Conservation (phyloP, 148 eudicot genomes). For the Euryodendron excelsum region DNA sequence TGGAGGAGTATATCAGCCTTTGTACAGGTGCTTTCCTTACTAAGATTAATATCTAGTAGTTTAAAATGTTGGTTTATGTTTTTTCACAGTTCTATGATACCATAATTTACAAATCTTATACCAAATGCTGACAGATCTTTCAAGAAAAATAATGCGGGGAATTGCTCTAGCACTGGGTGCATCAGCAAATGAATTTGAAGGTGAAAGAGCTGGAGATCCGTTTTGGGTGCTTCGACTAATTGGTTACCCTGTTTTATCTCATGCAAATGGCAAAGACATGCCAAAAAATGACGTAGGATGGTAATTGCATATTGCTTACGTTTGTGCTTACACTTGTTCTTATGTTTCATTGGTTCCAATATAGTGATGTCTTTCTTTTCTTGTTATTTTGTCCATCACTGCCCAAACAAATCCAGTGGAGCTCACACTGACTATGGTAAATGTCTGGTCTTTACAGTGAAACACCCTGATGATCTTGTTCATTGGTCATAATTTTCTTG, state of each 20-base stretch:
- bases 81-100: neutral
- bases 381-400: constrained; percentile 19
- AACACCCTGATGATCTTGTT: constrained; percentile 9
- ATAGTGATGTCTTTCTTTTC: neutral
- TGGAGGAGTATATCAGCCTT: constrained; percentile 68
- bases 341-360: constrained; percentile 14
- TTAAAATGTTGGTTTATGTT: neutral
- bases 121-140: constrained; percentile 53
- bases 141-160: constrained; percentile 82
- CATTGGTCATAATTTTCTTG: neutral
- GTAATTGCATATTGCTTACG: constrained; percentile 32
- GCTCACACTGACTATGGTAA: constrained; percentile 97
- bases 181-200: constrained; percentile 65
- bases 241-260: constrained; percentile 67
- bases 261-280: constrained; percentile 36
- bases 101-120: neutral
- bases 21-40: constrained; percentile 60
- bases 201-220: constrained; percentile 76
- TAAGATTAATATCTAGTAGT: neutral
- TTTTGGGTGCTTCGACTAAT: constrained; percentile 95
- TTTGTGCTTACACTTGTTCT: neutral
- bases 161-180: constrained; percentile 85
- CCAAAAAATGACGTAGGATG: constrained; percentile 71
- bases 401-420: constrained; percentile 54
- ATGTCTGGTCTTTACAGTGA: constrained; percentile 10